A percentile compares a stretch with the other conserved stretches of the same genome.
These are phyloP conservation scores for Hypoxylon sp. DNA, from an alignment of 2,329 filamentous ascomycete genomes.

Conservation along the genomic window DNA sequence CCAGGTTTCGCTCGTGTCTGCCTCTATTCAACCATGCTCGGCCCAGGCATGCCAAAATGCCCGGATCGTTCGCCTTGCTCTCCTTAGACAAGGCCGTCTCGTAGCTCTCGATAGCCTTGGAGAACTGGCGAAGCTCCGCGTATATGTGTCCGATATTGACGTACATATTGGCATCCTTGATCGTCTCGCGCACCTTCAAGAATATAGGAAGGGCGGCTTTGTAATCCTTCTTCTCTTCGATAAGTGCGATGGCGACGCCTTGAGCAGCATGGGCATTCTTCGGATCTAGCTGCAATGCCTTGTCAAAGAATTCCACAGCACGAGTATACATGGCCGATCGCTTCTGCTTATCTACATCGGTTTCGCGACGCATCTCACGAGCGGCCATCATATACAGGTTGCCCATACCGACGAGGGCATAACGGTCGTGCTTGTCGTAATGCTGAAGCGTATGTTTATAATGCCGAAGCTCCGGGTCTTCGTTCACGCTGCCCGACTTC, in stretches of 20 bases:
- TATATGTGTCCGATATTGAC: conserved; percentile 95
- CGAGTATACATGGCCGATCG: conserved; percentile 86
- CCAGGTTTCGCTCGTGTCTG: conserved; percentile 66
- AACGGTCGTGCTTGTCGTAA: conserved; percentile 97
- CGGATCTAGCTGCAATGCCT: conserved; percentile 91
- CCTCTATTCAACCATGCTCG: conserved; percentile 87
- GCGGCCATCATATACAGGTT: conserved; percentile 88
- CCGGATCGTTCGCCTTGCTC: conserved; percentile 74
- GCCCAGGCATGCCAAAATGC: conserved; percentile 84
- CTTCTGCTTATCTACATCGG: conserved; percentile 90
- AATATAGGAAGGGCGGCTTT: conserved; percentile 85
- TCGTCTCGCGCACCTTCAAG: conserved; percentile 86
- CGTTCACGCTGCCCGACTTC: conserved; percentile 77
- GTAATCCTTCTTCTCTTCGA: conserved; percentile 93
- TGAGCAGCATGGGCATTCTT: conserved; percentile 97
- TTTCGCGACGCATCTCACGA: conserved; percentile 91
- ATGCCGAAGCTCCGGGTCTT: conserved; percentile 91
- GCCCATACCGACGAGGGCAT: conserved; percentile 95
- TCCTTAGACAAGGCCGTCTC: conserved; percentile 84
- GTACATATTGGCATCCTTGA: conserved; percentile 87
- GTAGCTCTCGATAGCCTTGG: conserved; percentile 93
- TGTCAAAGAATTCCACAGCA: conserved; percentile 98
- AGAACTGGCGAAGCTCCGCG: conserved; percentile 87
- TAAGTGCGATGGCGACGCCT: conserved; percentile 90
- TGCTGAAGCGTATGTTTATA: conserved; percentile 96